A percentile compares a stretch with the other conserved stretches of the same genome.
These are phyloP conservation scores for Penicillium fimorum DNA, from an alignment of 495 filamentous ascomycete genomes.

Conservation along the genomic window DNA sequence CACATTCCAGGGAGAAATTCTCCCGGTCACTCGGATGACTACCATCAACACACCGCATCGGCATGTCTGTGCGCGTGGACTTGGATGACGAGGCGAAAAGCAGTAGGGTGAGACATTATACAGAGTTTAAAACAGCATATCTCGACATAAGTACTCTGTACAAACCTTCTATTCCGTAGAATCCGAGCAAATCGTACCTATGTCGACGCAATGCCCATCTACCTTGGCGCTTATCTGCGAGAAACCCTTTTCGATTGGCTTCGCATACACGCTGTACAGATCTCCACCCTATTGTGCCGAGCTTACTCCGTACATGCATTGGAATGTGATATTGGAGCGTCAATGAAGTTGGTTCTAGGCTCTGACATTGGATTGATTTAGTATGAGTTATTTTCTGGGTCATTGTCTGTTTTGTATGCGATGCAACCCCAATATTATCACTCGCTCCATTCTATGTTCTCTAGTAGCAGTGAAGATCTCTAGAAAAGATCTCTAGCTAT, in stretches of 20 bases:
- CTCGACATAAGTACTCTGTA: not conserved
- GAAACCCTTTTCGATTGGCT: not conserved
- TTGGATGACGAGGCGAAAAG: not conserved
- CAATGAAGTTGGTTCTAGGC: conserved; percentile 12
- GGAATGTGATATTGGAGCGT: conserved; percentile 28
- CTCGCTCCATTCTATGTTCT: not conserved
- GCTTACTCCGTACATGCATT: conserved; percentile 19
- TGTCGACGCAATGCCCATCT: not conserved
- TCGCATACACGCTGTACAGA: conserved; percentile 11
- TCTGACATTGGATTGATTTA: not conserved
- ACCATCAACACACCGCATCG: conserved; percentile 10
- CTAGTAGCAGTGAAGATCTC: not conserved
- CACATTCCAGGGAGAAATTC: conserved; percentile 18
- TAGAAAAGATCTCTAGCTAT: not conserved
- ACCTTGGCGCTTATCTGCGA: not conserved
- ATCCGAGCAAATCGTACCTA: not conserved
- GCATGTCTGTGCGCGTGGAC: conserved; percentile 21
- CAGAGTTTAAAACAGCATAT: not conserved
- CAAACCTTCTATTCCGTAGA: not conserved
- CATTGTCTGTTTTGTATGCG: not conserved
- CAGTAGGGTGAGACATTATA: not conserved
- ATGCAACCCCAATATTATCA: not conserved
- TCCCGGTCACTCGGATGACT: conserved; percentile 12
- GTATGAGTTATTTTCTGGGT: conserved; percentile 2
- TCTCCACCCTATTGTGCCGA: not conserved